A percentile compares a stretch with the other conserved stretches of the same genome.
phyloP scores from a whole-genome alignment of 2,329 filamentous ascomycete species.

The Fusarium incarnatum region DNA sequence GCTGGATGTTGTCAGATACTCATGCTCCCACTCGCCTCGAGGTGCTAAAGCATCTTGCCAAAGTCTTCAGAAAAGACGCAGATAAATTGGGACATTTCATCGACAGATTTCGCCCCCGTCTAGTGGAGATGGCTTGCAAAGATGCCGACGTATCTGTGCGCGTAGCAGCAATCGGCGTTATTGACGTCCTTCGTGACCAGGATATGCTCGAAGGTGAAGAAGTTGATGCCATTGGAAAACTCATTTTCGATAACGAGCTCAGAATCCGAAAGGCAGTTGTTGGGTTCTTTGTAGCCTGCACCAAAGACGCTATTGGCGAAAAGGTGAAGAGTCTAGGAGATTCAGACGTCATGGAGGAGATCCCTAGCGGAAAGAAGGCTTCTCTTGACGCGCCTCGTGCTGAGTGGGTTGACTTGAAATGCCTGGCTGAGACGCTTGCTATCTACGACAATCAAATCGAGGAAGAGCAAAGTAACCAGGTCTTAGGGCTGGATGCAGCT shows the following conservation, averaged over 20 bases:
- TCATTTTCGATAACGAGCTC: constrained; percentile 89
- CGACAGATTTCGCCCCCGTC: constrained; percentile 85
- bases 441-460: constrained; percentile 80
- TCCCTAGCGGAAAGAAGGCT: constrained; percentile 75
- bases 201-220: constrained; percentile 92
- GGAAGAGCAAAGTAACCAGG: constrained; percentile 63
- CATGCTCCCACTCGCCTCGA: constrained; percentile 81
- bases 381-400: constrained; percentile 80
- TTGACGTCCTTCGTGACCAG: constrained; percentile 83
- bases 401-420: constrained; percentile 93
- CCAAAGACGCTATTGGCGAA: constrained; percentile 82
- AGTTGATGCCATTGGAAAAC: constrained; percentile 85
- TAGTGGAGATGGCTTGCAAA: constrained; percentile 91
- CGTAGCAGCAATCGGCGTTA: constrained; percentile 81
- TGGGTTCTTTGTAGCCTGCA: constrained; percentile 88
- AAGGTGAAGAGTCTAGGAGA: constrained; percentile 89
- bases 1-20: constrained; percentile 93
- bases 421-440: constrained; percentile 83
- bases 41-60: constrained; percentile 83
- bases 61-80: constrained; percentile 82
- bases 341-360: constrained; percentile 78
- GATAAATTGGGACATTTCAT: constrained; percentile 92
- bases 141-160: constrained; percentile 87
- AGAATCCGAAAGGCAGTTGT: constrained; percentile 90
- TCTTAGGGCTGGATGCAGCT: constrained; percentile 62